These are phyloP conservation scores for Acephala macrosclerotiorum DNA, from an alignment of 2,329 filamentous ascomycete genomes.

Conservation along the genomic window DNA sequence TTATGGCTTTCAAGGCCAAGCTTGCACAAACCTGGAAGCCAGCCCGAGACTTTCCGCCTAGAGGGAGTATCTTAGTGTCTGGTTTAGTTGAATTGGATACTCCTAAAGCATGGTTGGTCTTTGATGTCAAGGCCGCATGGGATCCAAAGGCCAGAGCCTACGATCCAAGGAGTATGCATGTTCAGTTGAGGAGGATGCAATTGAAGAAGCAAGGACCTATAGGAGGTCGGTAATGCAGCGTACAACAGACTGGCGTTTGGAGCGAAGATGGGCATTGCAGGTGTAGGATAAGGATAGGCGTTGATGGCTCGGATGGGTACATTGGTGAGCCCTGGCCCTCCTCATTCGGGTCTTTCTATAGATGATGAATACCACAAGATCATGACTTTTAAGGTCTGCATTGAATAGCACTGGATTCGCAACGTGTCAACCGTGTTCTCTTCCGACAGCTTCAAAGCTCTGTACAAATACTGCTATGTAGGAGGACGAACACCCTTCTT, in stretches of 20 bases:
- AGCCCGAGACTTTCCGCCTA: constrained; percentile 51
- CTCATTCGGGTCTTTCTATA: neutral
- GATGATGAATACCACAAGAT: neutral
- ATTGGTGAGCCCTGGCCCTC: neutral
- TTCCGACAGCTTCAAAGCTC: no score
- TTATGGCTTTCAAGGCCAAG: constrained; percentile 40
- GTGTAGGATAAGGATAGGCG: constrained; percentile 12
- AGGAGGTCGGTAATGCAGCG: constrained; percentile 5
- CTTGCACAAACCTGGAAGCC: constrained; percentile 55
- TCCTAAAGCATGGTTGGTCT: constrained; percentile 53
- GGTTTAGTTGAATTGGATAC: constrained; percentile 62
- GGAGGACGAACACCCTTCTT: no score
- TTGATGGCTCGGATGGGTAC: constrained; percentile 4
- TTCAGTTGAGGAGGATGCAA: constrained; percentile 54
- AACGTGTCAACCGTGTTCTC: neutral
- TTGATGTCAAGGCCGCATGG: constrained; percentile 62
- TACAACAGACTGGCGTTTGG: constrained; percentile 7
- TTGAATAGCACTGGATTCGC: neutral
- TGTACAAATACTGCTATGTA: no score
- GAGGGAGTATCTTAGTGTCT: constrained; percentile 60
- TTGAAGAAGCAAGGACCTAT: constrained; percentile 48
- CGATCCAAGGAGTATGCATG: constrained; percentile 44
- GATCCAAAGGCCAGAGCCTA: constrained; percentile 59
- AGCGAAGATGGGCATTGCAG: constrained; percentile 14
- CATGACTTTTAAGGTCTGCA: no score